Percentiles rank a stretch among this genome's conserved stretches.
Evolutionary conservation across 2,329 filamentous ascomycete genomes (phyloP).

Genomic region (Epichloe festucae): DNA sequence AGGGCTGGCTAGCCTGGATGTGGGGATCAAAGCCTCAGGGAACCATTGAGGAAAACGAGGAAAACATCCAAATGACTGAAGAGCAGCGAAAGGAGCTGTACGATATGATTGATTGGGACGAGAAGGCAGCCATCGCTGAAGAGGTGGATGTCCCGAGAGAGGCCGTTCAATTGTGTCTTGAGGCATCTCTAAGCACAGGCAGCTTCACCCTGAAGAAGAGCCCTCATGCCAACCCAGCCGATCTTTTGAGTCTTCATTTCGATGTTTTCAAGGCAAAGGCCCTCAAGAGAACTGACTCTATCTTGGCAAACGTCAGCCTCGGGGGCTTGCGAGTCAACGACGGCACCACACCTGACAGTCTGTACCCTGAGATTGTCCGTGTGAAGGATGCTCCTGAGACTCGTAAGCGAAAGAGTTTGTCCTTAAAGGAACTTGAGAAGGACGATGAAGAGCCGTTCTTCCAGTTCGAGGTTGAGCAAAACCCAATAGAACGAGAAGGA

Average conservation of each 20-base stretch:
- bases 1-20: constrained; percentile 84
- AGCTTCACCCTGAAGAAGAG: constrained; percentile 89
- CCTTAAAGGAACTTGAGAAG: constrained; percentile 40
- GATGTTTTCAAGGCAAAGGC: constrained; percentile 89
- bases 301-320: constrained; percentile 77
- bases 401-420: constrained; percentile 33
- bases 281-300: constrained; percentile 79
- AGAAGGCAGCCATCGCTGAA: constrained; percentile 81
- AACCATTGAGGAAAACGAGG: constrained; percentile 44
- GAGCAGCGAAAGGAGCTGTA: constrained; percentile 95
- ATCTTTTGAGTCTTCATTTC: constrained; percentile 84
- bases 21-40: constrained; percentile 68
- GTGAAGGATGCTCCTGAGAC: constrained; percentile 71
- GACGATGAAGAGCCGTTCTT: constrained; percentile 66
- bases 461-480: constrained; percentile 82
- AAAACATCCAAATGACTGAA: constrained; percentile 82
- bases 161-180: constrained; percentile 82
- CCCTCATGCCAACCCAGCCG: constrained; percentile 43
- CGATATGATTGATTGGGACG: constrained; percentile 95
- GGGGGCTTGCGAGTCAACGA: constrained; percentile 95
- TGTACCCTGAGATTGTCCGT: constrained; percentile 89
- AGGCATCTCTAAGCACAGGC: constrained; percentile 85
- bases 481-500: constrained; percentile 82
- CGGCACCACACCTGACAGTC: constrained; percentile 78
- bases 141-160: constrained; percentile 83